Base-by-base conservation (phyloP, 148 eudicot species). In the Agrostemma githago region DNA sequence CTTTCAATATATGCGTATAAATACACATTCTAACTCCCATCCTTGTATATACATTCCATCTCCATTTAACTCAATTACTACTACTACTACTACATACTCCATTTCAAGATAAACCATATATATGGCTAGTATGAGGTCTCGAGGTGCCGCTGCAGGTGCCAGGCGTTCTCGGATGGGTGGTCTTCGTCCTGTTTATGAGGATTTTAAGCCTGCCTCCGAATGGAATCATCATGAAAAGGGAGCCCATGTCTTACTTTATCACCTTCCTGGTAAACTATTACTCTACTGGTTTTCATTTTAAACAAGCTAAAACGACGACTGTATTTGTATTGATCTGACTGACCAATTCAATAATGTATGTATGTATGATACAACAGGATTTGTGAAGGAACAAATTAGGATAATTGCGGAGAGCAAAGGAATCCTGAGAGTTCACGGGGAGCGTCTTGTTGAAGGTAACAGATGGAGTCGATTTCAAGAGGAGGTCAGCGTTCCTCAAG, bases 401-500 rank as follows among this genome's bases (percentile, higher is more conserved):
- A 86, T 92, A 34, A 58, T 85, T 69, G 88, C 90, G 1, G 90
- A 88, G 72, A 80, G 86, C 48, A 68, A 16, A 62, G 83, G 86
- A 14, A 26, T 74, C 2, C 53, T 92, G 7, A 83, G 87, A 78
- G 79, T 88, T 44, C 77, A 79, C 0, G 97, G 95, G 37, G 92
- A 87, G 39, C 85, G 90, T n/a, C 64, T 80, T 3, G 53, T 79
- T 71, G 72, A 67, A 0, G 85, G 80, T 6, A 86, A 86, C 70
- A 86, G 73, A 84, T 78, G 85, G 85, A 82, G 82, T 64, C 86
- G 91, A 5, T 90, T 92, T 66, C 79, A 74, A 21, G 89, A 88
- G 57, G 88, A 88, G 17, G 81, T 77, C 62, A 65, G 19, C 3
- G 80, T 85, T 14, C 97, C 92, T 0, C 74, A 83, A 51, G 77